A percentile compares a stretch with the other conserved stretches of the same genome.
These are phyloP conservation scores for Fusarium brevicatenulatum DNA, from an alignment of 2,329 filamentous ascomycete genomes.

Conservation along the genomic window DNA sequence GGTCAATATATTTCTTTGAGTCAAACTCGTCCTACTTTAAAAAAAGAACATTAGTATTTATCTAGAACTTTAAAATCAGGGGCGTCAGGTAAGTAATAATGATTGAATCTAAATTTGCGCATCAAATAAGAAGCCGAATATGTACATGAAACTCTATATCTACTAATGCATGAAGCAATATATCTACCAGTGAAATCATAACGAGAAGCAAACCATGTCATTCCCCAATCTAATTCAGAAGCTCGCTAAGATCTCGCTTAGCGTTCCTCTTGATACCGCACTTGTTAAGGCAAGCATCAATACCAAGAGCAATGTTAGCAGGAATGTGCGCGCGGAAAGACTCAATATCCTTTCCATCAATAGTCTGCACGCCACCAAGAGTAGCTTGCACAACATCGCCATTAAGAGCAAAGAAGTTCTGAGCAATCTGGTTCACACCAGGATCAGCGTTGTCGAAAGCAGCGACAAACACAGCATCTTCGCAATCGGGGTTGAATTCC, in stretches of 20 bases:
- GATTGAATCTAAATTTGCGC: not conserved
- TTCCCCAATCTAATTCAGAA: not conserved
- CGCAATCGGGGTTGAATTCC: constrained; percentile 63
- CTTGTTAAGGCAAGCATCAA: constrained; percentile 24
- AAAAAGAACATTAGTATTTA: not conserved
- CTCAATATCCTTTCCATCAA: constrained; percentile 20
- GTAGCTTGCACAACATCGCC: not conserved
- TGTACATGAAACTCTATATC: not conserved
- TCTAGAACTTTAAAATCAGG: not conserved
- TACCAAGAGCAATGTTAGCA: constrained; percentile 14
- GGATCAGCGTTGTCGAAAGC: constrained; percentile 58
- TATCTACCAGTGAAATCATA: not conserved
- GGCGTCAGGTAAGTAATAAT: not conserved
- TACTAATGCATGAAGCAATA: not conserved
- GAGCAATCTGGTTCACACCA: constrained; percentile 57
- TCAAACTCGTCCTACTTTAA: too few relatives aligned
- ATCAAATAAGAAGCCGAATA: not conserved
- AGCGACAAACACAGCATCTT: constrained; percentile 59
- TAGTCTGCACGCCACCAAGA: not conserved
- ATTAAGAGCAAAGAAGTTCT: constrained; percentile 37
- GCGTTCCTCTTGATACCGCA: constrained; percentile 13
- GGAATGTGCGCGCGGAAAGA: constrained; percentile 4
- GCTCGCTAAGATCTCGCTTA: constrained; percentile 3
- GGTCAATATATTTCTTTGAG: too few relatives aligned
- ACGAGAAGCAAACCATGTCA: not conserved